phyloP scores from a whole-genome alignment of 768 basidiomycete genomes.

The Macrocybe gigantea region DNA sequence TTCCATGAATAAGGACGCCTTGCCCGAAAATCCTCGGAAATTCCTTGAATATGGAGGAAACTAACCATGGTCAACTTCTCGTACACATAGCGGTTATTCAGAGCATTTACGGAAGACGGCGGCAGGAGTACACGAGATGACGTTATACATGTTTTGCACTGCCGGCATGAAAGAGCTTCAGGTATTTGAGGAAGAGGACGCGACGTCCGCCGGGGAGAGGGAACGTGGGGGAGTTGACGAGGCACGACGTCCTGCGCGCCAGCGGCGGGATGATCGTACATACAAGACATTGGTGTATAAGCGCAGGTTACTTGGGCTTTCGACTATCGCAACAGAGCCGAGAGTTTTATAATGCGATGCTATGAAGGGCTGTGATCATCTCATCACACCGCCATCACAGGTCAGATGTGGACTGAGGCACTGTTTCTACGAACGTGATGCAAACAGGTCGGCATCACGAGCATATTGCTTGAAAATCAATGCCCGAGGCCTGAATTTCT shows the following conservation, averaged over 20 bases:
- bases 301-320: conserved; percentile 1
- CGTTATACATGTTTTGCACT: conserved; percentile 39
- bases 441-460: too few species aligned
- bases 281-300: conserved; percentile 7
- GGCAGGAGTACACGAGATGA: conserved; percentile 37
- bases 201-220: conserved; percentile 15
- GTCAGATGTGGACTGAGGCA: too few species aligned
- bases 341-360: not conserved
- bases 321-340: not conserved
- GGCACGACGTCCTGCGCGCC: conserved; percentile 9
- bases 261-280: conserved; percentile 7
- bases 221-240: conserved; percentile 13
- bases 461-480: too few species aligned
- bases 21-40: conserved; percentile 52
- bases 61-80: conserved; percentile 15
- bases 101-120: conserved; percentile 28
- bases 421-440: too few species aligned
- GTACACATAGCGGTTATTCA: not conserved
- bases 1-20: conserved; percentile 53
- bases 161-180: conserved; percentile 37
- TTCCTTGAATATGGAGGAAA: conserved; percentile 39
- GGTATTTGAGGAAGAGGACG: conserved; percentile 48
- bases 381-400: too few species aligned
- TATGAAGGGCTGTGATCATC: not conserved
- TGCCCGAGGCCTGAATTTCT: too few species aligned